phyloP scores from a whole-genome alignment of 768 basidiomycete species.

The Russula virescens region DNA sequence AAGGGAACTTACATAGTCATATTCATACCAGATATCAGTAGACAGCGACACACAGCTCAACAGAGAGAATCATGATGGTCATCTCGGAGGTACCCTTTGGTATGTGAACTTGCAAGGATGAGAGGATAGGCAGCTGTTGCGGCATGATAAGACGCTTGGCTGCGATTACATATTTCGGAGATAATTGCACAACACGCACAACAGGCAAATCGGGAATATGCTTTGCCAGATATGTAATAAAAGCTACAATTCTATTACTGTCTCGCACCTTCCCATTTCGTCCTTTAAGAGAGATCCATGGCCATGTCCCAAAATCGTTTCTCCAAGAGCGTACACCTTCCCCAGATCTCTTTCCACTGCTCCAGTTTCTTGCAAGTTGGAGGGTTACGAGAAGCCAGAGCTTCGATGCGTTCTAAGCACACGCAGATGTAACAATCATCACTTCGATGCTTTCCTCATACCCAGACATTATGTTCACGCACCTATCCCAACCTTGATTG shows the following conservation, averaged over 20 bases:
- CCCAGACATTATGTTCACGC: slow-evolving; percentile 24
- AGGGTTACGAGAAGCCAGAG: slow-evolving; percentile 50
- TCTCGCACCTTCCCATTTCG: neutral
- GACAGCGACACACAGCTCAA: too few species aligned
- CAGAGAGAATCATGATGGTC: too few species aligned
- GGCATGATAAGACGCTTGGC: too few species aligned
- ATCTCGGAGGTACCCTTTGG: too few species aligned
- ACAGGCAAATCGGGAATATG: too few species aligned
- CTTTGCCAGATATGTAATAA: too few species aligned
- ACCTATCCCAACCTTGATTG: slow-evolving; percentile 74
- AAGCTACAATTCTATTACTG: neutral
- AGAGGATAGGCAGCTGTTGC: too few species aligned
- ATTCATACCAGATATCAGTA: too few species aligned
- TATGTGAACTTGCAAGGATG: too few species aligned
- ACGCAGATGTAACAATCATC: neutral
- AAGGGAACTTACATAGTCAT: too few species aligned
- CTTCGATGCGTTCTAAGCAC: slow-evolving; percentile 65
- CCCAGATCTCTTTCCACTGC: slow-evolving; percentile 71
- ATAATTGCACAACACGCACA: too few species aligned
- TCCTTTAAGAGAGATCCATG: slow-evolving; percentile 20
- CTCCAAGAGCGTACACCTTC: slow-evolving; percentile 70
- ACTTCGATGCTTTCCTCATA: neutral
- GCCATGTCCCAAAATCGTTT: slow-evolving; percentile 85
- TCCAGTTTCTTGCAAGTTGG: slow-evolving; percentile 53
- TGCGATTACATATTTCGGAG: too few species aligned